Evolutionary conservation across 169 alveolate species (phyloP), one percentile per base, ranked within the genome.

Genomic region (Plasmodium coatneyi): DNA sequence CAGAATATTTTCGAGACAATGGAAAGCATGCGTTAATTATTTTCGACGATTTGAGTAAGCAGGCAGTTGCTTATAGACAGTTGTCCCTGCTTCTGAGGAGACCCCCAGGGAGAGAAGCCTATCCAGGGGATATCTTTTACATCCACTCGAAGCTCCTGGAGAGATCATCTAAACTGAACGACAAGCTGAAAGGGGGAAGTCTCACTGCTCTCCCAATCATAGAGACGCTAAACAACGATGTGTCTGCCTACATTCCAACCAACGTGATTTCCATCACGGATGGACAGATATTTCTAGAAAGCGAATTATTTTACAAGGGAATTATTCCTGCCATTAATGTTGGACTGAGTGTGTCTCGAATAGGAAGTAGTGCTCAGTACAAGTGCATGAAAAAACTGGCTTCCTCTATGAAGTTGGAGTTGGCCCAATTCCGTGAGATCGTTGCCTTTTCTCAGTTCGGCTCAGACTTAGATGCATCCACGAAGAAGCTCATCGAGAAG

Each of bases 221-320:
- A 93, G 99, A 99, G 96, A 99, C 99, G 30, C 99, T 98, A 93
- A 99, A 99, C 28, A 99, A 99, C 30, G 99, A 99, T 95, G 99
- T 98, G 95, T 98, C 99, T 3, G 99, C 99, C 39, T 98, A 98
- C 96, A 98, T 99, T 71, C 99, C 99, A 76, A 99, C 99, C 41
- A 99, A 99, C 93, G 99, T 98, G 92, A 99, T 98, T 92, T 98
- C 99, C 43, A 99, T 99, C 83, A 99, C 99, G 1, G 99, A 99
- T 89, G 99, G 99, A 9, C 99, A 98, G 92, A 99, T 99, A 86
- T 98, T 98, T 98, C 95, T 99, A 94, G 99, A 99, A 92, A 97
- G 99, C 93, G 99, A 98, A 93, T 98, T 99, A 36, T 98, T 99
- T 98, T 98, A 97, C 97, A 98, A 98, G 96, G 99, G 99, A 76